Evolutionary conservation across 2,329 filamentous ascomycete species (phyloP), one percentile per base, ranked within the genome.

Genomic region (Hymenoscyphus fructigenus): DNA sequence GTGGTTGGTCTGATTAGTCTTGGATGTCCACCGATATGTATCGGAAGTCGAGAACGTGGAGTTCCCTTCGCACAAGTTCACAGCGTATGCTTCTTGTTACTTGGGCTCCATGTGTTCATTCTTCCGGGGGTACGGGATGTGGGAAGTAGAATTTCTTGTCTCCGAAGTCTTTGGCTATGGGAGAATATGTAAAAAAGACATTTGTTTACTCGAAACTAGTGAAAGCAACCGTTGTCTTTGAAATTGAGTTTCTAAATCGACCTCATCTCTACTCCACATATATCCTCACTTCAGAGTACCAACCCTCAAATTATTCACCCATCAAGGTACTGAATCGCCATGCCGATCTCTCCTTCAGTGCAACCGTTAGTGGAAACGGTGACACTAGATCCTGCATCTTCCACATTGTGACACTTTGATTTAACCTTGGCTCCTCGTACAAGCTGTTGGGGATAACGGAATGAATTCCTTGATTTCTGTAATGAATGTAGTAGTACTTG

Each of bases 301-400:
- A 38, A 38, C 14, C 7, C 1, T 53, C 10, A 12, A 23, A 53
- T 23, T 14, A 14, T 4, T 14, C 3, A 26, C 47, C 20, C 47
- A 53, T 53, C 47, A 26, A 53, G 47, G 47, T 26, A 14, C 23
- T 26, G 10, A 53, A 53, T 26, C 20, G 10, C 47, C 47, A 53
- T 4, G 2, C 47, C 47, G 20, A 53, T 53, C 47, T 53, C 47
- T 14, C 20, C 15, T 12, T 23, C 12, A 5, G 47, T 53, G 20
- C 4, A 23, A 53, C 47, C 1, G 20, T 23, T 53, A n/a, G 47
- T 23, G 20, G 23, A 53, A 23, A 26, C 15, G 47, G 47, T 53
- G 20, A 53, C 47, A 53, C 47, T 28, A 53, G 47, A 53, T 53
- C 47, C 47, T 53, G 47, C 20, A 23, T 53, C 47, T 53, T 26